Evolutionary conservation across 805 yeast species (phyloP), one percentile per base, ranked within the genome.

Genomic region (Metschnikowia similis): DNA sequence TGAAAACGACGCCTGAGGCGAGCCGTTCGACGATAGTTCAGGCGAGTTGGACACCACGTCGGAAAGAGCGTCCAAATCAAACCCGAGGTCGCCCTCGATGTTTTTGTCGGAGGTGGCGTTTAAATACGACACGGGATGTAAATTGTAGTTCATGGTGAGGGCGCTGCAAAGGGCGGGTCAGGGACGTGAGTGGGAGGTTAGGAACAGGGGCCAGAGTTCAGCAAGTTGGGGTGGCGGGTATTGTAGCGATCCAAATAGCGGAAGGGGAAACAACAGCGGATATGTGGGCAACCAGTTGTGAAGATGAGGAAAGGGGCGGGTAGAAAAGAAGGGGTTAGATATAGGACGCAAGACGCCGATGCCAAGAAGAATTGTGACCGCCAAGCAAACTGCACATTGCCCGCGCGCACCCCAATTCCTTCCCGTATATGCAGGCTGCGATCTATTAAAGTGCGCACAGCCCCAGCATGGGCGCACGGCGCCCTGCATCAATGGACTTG

Each of bases 71-170:
- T 66, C 69, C 35, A 63, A 46, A 38, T 66, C 70, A 21, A 65
- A 59, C 37, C 65, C 66, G 44, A 64, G 48, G 43, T 64, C 69
- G 21, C 63, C 56, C 35, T 58, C 66, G 30, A 53, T 52, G 43
- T 53, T 48, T 47, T 56, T 55, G 32, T 63, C 65, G 38, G 55
- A 31, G 28, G 64, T 54, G 34, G 77, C 76, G 60, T 73, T 73
- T 40, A 73, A 65, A 51, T 73, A 73, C 29, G 76, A 63, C 30
- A 73, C 67, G n/a, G 78, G 78, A 55, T 73, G 78, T 44, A 72
- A 59, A 56, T 72, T 73, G 57, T 70, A 73, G 53, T 71, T 71
- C 71, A 71, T 68, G 16, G 54, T 46, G 49, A 52, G 47, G 27
- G 35, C 8, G 14, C 31, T 36, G 14, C 21, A 13, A 9, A 11